phyloP scores from a whole-genome alignment of 176 grass and related monocot species.

The Ensete glaucum region DNA sequence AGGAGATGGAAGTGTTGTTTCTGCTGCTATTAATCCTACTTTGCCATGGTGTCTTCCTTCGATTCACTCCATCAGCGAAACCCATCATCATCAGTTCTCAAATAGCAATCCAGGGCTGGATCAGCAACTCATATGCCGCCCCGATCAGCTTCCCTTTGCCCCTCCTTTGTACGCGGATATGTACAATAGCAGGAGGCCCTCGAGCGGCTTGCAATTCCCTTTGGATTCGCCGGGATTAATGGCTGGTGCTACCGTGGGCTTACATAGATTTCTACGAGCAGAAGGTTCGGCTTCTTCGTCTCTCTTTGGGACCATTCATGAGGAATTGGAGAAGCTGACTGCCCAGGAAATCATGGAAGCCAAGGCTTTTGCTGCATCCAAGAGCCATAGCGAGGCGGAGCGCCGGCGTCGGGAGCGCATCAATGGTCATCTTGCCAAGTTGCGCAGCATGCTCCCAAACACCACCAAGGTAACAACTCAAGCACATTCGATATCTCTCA shows the following conservation, averaged over 20 bases:
- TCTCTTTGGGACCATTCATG: conserved; percentile 6
- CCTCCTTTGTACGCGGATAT: neutral
- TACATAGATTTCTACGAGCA: neutral
- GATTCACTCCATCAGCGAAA: neutral
- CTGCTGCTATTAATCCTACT: neutral
- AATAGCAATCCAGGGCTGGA: neutral
- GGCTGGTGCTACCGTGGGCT: neutral
- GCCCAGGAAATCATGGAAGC: conserved; percentile 25
- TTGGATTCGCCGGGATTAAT: neutral
- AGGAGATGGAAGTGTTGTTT: neutral
- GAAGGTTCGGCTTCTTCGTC: neutral
- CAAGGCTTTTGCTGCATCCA: conserved; percentile 24
- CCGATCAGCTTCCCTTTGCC: neutral
- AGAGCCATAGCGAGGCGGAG: conserved; percentile 32
- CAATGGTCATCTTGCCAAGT: conserved; percentile 19
- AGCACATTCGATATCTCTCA: neutral
- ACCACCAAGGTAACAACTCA: conserved; percentile 18
- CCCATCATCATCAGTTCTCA: neutral
- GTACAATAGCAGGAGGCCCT: neutral
- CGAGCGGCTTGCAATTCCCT: neutral
- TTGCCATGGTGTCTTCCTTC: conserved; percentile 2
- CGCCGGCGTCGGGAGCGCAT: conserved; percentile 27
- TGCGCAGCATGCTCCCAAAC: conserved; percentile 26
- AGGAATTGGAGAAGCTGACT: conserved; percentile 14
- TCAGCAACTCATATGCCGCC: neutral